Base-by-base conservation (phyloP, 1,139 yeast species). In the Meyerozyma smithsonii region DNA sequence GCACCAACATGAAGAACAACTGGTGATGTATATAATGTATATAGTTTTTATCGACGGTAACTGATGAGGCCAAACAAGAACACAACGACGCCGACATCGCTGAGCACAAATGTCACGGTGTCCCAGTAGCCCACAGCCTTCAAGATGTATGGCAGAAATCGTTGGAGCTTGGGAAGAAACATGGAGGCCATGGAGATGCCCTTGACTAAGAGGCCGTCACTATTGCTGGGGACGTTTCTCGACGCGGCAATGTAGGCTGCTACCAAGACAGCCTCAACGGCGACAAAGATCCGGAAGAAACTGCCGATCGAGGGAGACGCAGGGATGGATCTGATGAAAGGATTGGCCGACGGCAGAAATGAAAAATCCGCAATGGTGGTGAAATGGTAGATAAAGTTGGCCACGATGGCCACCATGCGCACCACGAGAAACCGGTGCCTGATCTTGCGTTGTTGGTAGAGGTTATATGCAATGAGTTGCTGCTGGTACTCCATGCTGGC, bases 41-140 rank as follows among this genome's bases (percentile, higher is more conserved):
- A 16, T 18, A 16, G 18, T 15, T 28, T 14, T 19, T 39, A 28
- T 18, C 35, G 37, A 26, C 41, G 38, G 34, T 46, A 50, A 49
- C 74, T 69, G 15, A 58, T 44, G 24, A 70, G 44, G 1, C 75
- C 77, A 48, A 69, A 69, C 38, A 69, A 52, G 14, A 71, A 62
- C 26, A 68, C 61, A 21, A 69, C 58, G 30, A 70, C 56, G 19
- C 68, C 58, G 32, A 70, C 40, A 48, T 70, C 77, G 8, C 67
- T 67, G 25, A 67, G 38, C 23, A 71, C 44, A 51, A 70, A 67
- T 23, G 64, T 58, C 16, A 68, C 47, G 3, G 70, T 49, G 34
- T 65, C 72, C 58, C 65, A 64, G 51, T 69, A 70, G 10, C 61
- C 62, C 46, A 69, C 55, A n/a, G 59, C 42, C 23, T 54, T 56